Conservation (phyloP, 495 filamentous ascomycete species). For the Hypomontagnella submonticulosa region DNA sequence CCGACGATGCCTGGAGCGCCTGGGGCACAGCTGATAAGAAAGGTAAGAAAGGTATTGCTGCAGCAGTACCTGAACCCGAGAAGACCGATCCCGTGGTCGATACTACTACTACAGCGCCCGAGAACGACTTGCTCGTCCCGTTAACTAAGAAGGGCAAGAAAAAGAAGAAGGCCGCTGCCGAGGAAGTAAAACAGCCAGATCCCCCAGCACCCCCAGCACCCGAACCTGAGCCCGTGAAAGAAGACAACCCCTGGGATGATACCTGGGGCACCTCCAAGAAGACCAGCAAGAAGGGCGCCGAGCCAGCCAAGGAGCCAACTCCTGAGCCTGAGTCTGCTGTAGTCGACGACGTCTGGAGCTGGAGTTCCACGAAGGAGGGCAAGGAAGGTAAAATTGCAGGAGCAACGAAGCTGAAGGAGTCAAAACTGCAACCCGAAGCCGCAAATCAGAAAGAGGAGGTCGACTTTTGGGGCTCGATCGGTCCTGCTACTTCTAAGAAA, state of each 20-base stretch:
- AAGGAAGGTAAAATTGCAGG: conserved; percentile 37
- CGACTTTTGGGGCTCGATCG: conserved; percentile 32
- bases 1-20: conserved; percentile 45
- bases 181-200: conserved; percentile 37
- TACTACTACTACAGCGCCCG: conserved; percentile 41
- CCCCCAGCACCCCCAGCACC: conserved; percentile 33
- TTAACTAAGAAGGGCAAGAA: conserved; percentile 46
- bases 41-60: conserved; percentile 44
- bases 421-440: conserved; percentile 4
- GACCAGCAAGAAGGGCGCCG: conserved; percentile 49
- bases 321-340: conserved; percentile 33
- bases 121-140: conserved; percentile 51
- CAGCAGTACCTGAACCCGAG: conserved; percentile 46
- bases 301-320: conserved; percentile 26
- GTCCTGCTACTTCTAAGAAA: conserved; percentile 27
- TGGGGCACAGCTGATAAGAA: conserved; percentile 47
- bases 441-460: conserved; percentile 35
- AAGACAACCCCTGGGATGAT: conserved; percentile 39
- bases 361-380: conserved; percentile 25
- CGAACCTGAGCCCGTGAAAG: conserved; percentile 34
- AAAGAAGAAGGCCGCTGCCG: conserved; percentile 33
- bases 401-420: conserved; percentile 5
- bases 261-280: conserved; percentile 37
- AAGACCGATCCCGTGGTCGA: conserved; percentile 48
- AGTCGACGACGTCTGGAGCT: conserved; percentile 21